phyloP scores from a whole-genome alignment of 768 basidiomycete species.

The Tubosaeta sp. region DNA sequence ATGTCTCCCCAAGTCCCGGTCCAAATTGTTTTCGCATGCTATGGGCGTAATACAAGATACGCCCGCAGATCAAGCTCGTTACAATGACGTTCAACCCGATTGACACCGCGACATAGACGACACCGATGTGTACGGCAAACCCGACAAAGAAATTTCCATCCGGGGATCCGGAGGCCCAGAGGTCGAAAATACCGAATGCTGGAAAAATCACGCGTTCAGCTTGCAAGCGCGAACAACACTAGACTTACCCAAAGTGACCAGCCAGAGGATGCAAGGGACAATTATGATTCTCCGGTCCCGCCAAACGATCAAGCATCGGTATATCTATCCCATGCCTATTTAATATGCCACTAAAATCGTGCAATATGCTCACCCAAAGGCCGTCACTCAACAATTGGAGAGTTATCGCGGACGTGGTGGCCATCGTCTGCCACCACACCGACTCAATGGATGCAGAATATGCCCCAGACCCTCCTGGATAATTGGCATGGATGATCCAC shows the following conservation, averaged over 20 bases:
- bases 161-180: neutral
- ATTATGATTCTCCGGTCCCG: conserved; percentile 2
- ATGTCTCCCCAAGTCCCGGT: neutral
- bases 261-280: conserved; percentile 10
- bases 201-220: neutral
- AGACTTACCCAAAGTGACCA: neutral
- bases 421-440: conserved; percentile 24
- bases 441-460: conserved; percentile 25
- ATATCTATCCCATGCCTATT: conserved; percentile 19
- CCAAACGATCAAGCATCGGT: conserved; percentile 34
- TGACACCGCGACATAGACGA: conserved; percentile 5
- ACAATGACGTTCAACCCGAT: conserved; percentile 2
- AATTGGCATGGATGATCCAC: conserved; percentile 31
- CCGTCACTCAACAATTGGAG: conserved; percentile 31
- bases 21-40: conserved; percentile 1
- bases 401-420: conserved; percentile 22
- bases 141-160: conserved; percentile 4
- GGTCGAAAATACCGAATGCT: conserved; percentile 8
- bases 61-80: conserved; percentile 7
- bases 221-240: neutral
- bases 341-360: neutral
- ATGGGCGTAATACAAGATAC: conserved; percentile 7
- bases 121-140: conserved; percentile 5
- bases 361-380: conserved; percentile 26
- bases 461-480: conserved; percentile 30